Evolutionary conservation across 352 stramenopile genomes (phyloP).

Genomic region (Pythium insidiosum): DNA sequence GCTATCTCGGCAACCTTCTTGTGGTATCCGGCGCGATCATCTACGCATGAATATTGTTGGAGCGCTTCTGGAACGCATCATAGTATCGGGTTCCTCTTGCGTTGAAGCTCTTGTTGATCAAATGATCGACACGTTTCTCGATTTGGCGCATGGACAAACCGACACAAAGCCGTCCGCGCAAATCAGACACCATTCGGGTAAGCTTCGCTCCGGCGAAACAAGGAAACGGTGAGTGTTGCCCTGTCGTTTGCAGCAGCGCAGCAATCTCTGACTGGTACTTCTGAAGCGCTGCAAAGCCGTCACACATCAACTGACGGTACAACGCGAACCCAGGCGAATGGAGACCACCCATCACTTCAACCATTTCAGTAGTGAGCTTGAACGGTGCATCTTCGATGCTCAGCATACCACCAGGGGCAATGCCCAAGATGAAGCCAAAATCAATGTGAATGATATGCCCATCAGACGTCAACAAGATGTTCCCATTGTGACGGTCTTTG

Average conservation of each 20-base stretch:
- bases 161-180: conserved; percentile 62
- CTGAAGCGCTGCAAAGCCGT: conserved; percentile 92
- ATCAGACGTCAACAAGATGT: conserved; percentile 95
- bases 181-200: conserved; percentile 45
- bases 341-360: conserved; percentile 93
- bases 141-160: conserved; percentile 59
- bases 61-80: conserved; percentile 85
- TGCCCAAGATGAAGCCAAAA: conserved; percentile 98
- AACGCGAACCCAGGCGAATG: conserved; percentile 79
- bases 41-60: conserved; percentile 84
- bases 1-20: no score
- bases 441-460: conserved; percentile 98
- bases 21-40: no score
- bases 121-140: conserved; percentile 58
- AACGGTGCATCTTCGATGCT: conserved; percentile 98
- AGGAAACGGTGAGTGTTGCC: conserved; percentile 91
- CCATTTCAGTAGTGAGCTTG: conserved; percentile 97
- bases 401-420: conserved; percentile 96
- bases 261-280: conserved; percentile 90
- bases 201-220: conserved; percentile 85
- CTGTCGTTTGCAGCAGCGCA: conserved; percentile 93
- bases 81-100: conserved; percentile 86
- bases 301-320: conserved; percentile 90
- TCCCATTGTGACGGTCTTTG: conserved; percentile 99
- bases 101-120: conserved; percentile 87